Conservation (phyloP, 345 rosid genomes). For the Gynandropsis gynandra region DNA sequence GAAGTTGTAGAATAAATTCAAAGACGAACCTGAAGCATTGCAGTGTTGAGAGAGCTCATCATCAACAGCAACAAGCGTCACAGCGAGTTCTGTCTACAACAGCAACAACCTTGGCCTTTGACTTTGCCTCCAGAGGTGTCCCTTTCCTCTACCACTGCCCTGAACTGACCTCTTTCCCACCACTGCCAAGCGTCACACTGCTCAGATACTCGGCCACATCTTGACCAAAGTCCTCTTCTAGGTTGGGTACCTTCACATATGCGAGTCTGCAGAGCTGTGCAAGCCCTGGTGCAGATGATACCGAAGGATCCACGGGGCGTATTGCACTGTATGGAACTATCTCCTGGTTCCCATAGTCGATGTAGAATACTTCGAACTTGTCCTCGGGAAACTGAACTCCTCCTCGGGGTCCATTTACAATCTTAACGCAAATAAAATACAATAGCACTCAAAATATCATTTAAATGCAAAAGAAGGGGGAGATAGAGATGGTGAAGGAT, state of each 20-base stretch:
- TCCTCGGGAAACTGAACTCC: too few species aligned
- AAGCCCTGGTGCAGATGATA: conserved; percentile 62
- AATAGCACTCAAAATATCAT: conserved; percentile 5
- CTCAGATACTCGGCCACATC: conserved; percentile 84
- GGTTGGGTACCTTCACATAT: conserved; percentile 72
- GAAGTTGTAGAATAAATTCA: not conserved
- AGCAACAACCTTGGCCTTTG: conserved; percentile 97
- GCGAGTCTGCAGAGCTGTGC: conserved; percentile 97
- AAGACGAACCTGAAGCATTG: conserved; percentile 65
- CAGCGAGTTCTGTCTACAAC: conserved; percentile 44
- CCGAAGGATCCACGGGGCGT: conserved; percentile 70
- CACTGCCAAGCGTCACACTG: conserved; percentile 45
- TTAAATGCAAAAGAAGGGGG: not conserved
- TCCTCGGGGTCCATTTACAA: too few species aligned
- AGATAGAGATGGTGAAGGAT: not conserved
- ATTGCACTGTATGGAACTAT: conserved; percentile 59
- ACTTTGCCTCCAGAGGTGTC: conserved; percentile 84
- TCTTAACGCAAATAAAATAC: too few species aligned
- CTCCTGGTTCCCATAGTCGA: conserved; percentile 96
- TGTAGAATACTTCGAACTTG: too few species aligned
- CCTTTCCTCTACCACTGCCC: conserved; percentile 71
- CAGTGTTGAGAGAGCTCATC: conserved; percentile 83
- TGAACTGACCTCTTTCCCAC: conserved; percentile 71
- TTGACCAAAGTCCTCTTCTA: conserved; percentile 76
- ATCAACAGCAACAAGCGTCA: conserved; percentile 65